These are phyloP conservation scores for Ophiocordyceps camponoti-leonardi DNA, from an alignment of 2,329 filamentous ascomycete species.

Conservation along the genomic window DNA sequence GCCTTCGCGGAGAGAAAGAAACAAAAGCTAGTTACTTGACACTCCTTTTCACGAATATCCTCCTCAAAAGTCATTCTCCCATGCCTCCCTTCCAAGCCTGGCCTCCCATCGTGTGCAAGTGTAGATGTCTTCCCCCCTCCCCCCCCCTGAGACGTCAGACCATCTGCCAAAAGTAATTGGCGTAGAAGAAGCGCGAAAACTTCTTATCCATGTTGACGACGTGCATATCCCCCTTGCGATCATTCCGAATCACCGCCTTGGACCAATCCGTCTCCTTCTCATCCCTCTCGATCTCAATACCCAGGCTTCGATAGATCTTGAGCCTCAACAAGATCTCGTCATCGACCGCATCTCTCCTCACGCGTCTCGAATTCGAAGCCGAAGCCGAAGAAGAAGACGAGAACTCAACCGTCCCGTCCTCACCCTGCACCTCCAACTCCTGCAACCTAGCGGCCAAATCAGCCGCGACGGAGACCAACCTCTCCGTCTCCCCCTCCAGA, in stretches of 20 bases:
- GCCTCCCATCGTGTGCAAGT: too few relatives aligned
- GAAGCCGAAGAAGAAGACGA: conserved; percentile 1
- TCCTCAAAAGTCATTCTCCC: too few relatives aligned
- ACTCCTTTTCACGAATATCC: too few relatives aligned
- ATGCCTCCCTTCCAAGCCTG: too few relatives aligned
- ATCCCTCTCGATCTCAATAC: conserved; percentile 72
- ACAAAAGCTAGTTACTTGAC: too few relatives aligned
- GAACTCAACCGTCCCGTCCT: conserved; percentile 59
- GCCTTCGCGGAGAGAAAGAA: too few relatives aligned
- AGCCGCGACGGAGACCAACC: conserved; percentile 62
- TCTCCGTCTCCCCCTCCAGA: conserved; percentile 85
- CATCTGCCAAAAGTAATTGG: conserved; percentile 90
- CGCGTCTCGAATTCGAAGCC: too few relatives aligned
- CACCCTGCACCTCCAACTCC: conserved; percentile 72
- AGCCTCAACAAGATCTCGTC: conserved; percentile 58
- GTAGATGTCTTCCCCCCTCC: too few relatives aligned
- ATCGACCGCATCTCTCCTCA: conserved; percentile 29
- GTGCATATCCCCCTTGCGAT: conserved; percentile 77
- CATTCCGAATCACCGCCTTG: conserved; percentile 72
- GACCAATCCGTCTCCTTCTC: conserved; percentile 62
- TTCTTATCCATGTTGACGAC: conserved; percentile 89
- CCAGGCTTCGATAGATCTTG: conserved; percentile 79
- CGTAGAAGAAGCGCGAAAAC: conserved; percentile 81
- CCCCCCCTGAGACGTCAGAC: conserved; percentile 27
- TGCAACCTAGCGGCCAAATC: conserved; percentile 59